Evolutionary conservation across 2,329 filamentous ascomycete species (phyloP), one percentile per base, ranked within the genome.

Genomic region (Phyllachora maydis): DNA sequence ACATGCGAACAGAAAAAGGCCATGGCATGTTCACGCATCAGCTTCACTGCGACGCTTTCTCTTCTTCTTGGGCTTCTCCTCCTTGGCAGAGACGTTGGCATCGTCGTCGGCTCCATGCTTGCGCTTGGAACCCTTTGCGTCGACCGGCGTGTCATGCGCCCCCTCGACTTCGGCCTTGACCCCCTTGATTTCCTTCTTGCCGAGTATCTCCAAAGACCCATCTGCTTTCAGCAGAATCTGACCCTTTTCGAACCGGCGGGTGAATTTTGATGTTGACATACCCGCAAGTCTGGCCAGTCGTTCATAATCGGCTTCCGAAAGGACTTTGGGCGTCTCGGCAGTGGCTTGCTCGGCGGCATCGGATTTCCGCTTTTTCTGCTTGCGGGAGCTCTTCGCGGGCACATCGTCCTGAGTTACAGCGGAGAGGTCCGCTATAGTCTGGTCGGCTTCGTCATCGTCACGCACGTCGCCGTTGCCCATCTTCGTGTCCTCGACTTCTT

Each of bases 181-280:
- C 28, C 61, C 75, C 60, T 78, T 78, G 38, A 73, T 46, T 22
- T 77, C 70, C 53, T 78, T 79, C 59, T 79, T 79, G 55, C 67
- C 76, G 37, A 70, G 48, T 4, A 76, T 56, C 35, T 65, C 57
- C 19, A 74, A 67, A 24, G 59, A 69, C 27, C 74, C 74, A 30
- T 75, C 64, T 8, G 52, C 50, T 35, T 59, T 59, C 32, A 81
- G 52, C 41, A 66, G 56, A 32, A 82, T 73, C 39, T 81, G 72
- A 18, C 76, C 76, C 31, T 71, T 63, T 49, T 77, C 74, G 34
- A 68, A 68, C 59, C 81, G 81, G 45, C 71, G 62, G 56, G 75
- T 69, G 52, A 81, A 82, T 51, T 78, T 74, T 53, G 66, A 67
- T 25, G 76, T 63, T 6, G 70, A 75, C 28, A 82, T 54, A 30